phyloP scores from a whole-genome alignment of 106 monocot genomes.

The Allium fistulosum region DNA sequence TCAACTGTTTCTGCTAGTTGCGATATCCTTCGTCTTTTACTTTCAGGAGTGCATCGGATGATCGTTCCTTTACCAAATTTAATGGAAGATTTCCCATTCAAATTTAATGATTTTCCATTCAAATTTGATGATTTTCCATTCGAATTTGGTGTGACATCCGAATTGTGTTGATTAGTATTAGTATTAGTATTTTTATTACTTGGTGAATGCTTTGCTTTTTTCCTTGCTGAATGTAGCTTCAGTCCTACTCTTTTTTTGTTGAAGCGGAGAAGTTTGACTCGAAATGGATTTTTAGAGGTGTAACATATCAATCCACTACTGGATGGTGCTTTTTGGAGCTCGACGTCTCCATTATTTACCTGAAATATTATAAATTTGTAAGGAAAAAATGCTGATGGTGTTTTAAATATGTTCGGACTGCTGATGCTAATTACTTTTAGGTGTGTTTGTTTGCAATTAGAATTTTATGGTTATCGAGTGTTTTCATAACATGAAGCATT shows the following conservation, averaged over 20 bases:
- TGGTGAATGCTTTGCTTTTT: constrained; percentile 38
- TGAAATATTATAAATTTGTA: constrained; percentile 16
- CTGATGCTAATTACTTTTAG: too few relatives aligned
- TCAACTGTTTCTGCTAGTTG: constrained; percentile 19
- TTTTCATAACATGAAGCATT: too few relatives aligned
- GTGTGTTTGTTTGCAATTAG: too few relatives aligned
- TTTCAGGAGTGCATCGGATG: constrained; percentile 45
- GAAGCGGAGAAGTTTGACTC: constrained; percentile 21
- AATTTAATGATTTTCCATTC: constrained; percentile 8
- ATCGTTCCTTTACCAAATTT: constrained; percentile 26
- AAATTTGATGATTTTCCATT: constrained; percentile 5
- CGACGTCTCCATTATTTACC: constrained; percentile 75
- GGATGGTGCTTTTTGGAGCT: constrained; percentile 40
- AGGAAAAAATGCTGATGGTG: too few relatives aligned
- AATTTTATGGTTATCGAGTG: too few relatives aligned
- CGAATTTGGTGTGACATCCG: constrained; percentile 3
- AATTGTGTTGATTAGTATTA: background rate
- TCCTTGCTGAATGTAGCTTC: constrained; percentile 20
- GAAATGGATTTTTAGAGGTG: constrained; percentile 50
- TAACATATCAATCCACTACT: constrained; percentile 36
- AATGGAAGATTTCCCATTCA: constrained; percentile 17
- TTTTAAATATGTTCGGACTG: too few relatives aligned
- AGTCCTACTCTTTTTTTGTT: constrained; percentile 12
- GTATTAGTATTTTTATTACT: constrained; percentile 7
- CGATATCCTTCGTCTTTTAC: constrained; percentile 44